Percentiles rank a stretch among this genome's conserved stretches.
These are phyloP conservation scores for Komagataella kurtzmanii DNA, from an alignment of 805 yeast species.

Conservation along the genomic window DNA sequence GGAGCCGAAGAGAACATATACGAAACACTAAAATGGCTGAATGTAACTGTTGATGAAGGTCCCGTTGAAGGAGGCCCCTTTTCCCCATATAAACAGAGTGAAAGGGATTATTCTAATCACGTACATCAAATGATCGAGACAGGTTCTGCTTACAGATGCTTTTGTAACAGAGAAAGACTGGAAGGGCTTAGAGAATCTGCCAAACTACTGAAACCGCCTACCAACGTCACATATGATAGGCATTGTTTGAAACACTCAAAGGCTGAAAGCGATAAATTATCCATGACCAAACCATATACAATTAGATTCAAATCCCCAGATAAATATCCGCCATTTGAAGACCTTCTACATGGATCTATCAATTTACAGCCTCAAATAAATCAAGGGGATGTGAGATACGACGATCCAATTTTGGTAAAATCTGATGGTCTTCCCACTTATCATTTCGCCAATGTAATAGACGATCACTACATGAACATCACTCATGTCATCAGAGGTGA, in stretches of 20 bases:
- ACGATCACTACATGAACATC: constrained; percentile 85
- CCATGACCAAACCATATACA: constrained; percentile 22
- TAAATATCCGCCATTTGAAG: constrained; percentile 51
- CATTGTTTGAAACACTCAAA: constrained; percentile 41
- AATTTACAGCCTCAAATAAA: constrained; percentile 75
- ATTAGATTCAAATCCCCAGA: constrained; percentile 72
- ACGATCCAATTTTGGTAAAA: constrained; percentile 80
- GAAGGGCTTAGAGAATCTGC: constrained; percentile 61
- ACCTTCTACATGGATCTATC: constrained; percentile 65
- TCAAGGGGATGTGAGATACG: constrained; percentile 57
- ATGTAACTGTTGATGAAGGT: constrained; percentile 69
- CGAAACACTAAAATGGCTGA: constrained; percentile 67
- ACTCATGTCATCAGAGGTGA: constrained; percentile 96
- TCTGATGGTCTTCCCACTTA: constrained; percentile 95
- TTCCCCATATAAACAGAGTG: constrained; percentile 83
- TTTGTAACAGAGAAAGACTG: constrained; percentile 72
- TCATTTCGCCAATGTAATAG: constrained; percentile 92
- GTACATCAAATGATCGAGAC: constrained; percentile 39
- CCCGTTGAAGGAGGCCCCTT: constrained; percentile 44
- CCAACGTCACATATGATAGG: constrained; percentile 85
- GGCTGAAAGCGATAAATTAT: constrained; percentile 10
- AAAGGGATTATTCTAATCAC: constrained; percentile 54
- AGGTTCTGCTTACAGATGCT: constrained; percentile 79
- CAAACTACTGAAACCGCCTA: constrained; percentile 65
- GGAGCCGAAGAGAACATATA: constrained; percentile 81